phyloP scores from a whole-genome alignment of 129 eudicot genomes.

The carrot (Daucus carota) region DH1_v3.0 NC_030383.2:9081501-9082000 shows the following conservation, averaged over 20 bases:
- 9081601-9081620: too few relatives aligned
- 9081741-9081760: neutral
- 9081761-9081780: neutral
- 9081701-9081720: too few relatives aligned
- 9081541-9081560: too few relatives aligned
- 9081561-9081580: too few relatives aligned
- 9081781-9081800: neutral
- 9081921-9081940: neutral
- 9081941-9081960: neutral
- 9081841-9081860: neutral
- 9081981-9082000: neutral
- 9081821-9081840: neutral
- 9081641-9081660: too few relatives aligned
- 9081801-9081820: neutral
- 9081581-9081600: too few relatives aligned
- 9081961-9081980: conserved; percentile 3
- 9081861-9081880: neutral
- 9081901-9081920: neutral
- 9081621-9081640: too few relatives aligned
- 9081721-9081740: too few relatives aligned
- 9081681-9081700: neutral
- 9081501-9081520: too few relatives aligned
- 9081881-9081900: neutral
- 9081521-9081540: too few relatives aligned
- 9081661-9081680: neutral